Evolutionary conservation across 768 basidiomycete species (phyloP), one percentile per base, ranked within the genome.

Genomic region (Leccinum sublutescens): DNA sequence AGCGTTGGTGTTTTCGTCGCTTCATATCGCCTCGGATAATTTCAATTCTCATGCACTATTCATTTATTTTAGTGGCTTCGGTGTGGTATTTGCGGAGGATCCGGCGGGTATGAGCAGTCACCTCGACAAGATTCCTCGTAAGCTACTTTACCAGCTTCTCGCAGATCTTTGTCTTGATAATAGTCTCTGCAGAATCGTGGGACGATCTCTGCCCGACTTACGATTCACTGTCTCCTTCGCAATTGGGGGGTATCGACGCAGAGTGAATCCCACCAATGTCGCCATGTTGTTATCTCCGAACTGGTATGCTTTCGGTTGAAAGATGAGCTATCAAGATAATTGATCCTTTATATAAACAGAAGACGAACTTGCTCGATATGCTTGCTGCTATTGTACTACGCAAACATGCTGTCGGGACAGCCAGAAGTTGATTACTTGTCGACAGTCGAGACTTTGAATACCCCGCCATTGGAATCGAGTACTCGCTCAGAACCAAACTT

Each of bases 1-100:
- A 45, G 63, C 61, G 71, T 68, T 17, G 50, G 70, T 57, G 11
- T 36, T 36, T 45, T 29, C 21, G 33, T 7, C 3, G 9, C 4
- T 36, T 21, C 6, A 11, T 14, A n/a, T 49, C 4, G 9, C 8
- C 19, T 51, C 45, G 23, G 21, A 5, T 38, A 53, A 33, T 12
- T 12, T 48, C 53, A 36, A 34, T 34, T 57, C 21, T 61, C 17
- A 40, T n/a, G 40, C 15, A 38, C 38, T 23, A 8, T 33, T 29
- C 25, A 4, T 47, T 17, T 19, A 2, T 40, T 36, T 40, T 43
- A 72, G 70, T 51, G 71, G 69, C 0, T 71, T 71, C 4, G 69
- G 63, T 45, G 31, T 73, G 2, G 67, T 71, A 5, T 55, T 71
- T 59, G 70, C 60, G 2, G 67, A 73, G 54, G 25, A 68, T 51